Evolutionary conservation across 768 basidiomycete species (phyloP), one percentile per base, ranked within the genome.

Genomic region (Leccinum boreale): DNA sequence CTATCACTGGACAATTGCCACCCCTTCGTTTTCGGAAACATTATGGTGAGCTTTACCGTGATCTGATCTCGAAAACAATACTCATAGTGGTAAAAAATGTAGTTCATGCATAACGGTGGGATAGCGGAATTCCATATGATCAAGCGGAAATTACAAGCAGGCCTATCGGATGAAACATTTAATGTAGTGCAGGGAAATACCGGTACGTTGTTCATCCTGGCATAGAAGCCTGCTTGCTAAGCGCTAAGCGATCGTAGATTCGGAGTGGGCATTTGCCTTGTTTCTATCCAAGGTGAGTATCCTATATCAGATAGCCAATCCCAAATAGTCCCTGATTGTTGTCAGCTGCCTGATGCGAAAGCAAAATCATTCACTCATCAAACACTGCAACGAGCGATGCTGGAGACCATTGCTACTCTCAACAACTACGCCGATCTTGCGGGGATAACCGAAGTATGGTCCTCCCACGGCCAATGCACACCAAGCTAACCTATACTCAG

Each of bases 61-160:
- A 42, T 39, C 28, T 39, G 24, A 24, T 8, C 10, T 26, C 36
- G 4, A 10, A 15, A 44, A 28, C 19, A 1, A n/a, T 21, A 8
- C 31, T 49, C 50, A 56, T 3, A 26, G 46, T 47, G 14, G 46
- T 9, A 4, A 21, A 21, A 49, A 36, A 49, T 49, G 4, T 62
- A 95, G 94, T 98, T 91, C 75, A 98, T 98, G 94, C 94, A 95
- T 72, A 98, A 97, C 62, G 96, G 96, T 54, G 86, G 85, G n/a
- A 90, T 99, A 55, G 85, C 90, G 45, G 85, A 92, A 5, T 98
- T 98, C 73, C 73, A 73, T 46, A 75, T 78, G 57, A 82, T 98
- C 63, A 98, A 95, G 74, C 82, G 97, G 26, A 81, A 78, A 28
- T 72, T 99, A 8, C 94, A 96, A 67, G 77, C 77, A 33, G 79